phyloP scores from a whole-genome alignment of 1,284 basidiomycete species.

The Pisolithus thermaeus region DNA sequence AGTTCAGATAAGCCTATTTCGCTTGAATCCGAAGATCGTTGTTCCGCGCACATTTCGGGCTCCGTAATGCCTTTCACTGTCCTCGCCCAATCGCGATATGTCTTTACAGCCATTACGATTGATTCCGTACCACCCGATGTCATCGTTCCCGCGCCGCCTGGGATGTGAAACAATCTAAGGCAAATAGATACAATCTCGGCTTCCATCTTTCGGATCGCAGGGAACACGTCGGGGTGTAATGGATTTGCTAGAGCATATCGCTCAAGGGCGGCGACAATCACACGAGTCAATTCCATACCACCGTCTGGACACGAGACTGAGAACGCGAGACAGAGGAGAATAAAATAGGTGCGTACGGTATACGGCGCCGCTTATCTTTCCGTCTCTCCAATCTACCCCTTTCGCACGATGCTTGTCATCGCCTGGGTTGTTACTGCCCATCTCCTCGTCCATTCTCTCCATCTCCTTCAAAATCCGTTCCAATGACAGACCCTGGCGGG shows the following conservation, averaged over 20 bases:
- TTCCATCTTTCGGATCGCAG: conserved; percentile 95
- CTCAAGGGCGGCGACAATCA: conserved; percentile 66
- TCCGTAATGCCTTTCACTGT: conserved; percentile 82
- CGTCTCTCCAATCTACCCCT: conserved; percentile 57
- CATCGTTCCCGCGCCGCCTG: conserved; percentile 82
- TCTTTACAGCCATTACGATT: conserved; percentile 92
- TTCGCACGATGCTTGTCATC: neutral
- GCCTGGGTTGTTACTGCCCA: conserved; percentile 31
- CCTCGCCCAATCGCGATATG: conserved; percentile 90
- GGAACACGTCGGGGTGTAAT: conserved; percentile 94
- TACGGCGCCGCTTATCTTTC: conserved; percentile 83
- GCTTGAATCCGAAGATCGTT: neutral
- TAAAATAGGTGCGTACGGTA: conserved; percentile 57
- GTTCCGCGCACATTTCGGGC: conserved; percentile 78
- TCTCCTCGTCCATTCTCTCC: conserved; percentile 67
- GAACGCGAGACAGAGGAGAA: conserved; percentile 1
- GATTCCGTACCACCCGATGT: conserved; percentile 96
- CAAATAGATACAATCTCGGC: conserved; percentile 96
- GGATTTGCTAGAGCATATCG: conserved; percentile 83
- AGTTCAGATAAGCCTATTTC: neutral
- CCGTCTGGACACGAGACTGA: conserved; percentile 51
- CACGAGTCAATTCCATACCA: conserved; percentile 71
- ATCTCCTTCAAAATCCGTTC: conserved; percentile 81
- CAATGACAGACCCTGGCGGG: conserved; percentile 59
- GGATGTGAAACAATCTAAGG: conserved; percentile 81